Evolutionary conservation across 2,329 filamentous ascomycete genomes (phyloP).

Genomic region (Teratosphaeria viscida): DNA sequence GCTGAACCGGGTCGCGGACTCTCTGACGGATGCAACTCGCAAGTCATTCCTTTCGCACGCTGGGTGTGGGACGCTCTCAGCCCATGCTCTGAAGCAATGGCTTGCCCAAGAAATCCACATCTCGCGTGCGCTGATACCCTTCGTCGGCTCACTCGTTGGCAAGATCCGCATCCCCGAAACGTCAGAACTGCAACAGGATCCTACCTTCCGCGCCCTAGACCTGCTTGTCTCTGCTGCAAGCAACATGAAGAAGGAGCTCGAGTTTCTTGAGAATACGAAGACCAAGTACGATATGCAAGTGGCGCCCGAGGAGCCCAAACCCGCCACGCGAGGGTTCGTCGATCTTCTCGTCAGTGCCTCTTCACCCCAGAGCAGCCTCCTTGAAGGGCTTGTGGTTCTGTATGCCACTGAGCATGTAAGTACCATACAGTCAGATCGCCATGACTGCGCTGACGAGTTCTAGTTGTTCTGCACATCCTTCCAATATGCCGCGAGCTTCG

Average conservation of each 20-base stretch:
- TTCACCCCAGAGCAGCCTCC: constrained; percentile 40
- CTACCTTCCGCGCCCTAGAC: constrained; percentile 49
- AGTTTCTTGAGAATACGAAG: constrained; percentile 57
- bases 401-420: constrained; percentile 62
- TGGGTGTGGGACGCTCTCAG: constrained; percentile 50
- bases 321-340: constrained; percentile 45
- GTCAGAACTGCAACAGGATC: constrained; percentile 32
- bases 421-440: not conserved
- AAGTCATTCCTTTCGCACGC: constrained; percentile 56
- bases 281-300: constrained; percentile 49
- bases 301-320: constrained; percentile 31
- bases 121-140: constrained; percentile 58
- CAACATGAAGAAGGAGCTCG: constrained; percentile 57
- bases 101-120: constrained; percentile 63
- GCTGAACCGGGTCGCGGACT: constrained; percentile 36
- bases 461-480: constrained; percentile 34
- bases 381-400: constrained; percentile 62
- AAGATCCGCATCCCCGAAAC: constrained; percentile 48
- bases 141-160: constrained; percentile 53
- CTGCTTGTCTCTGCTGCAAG: constrained; percentile 54
- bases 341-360: constrained; percentile 50
- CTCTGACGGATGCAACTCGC: constrained; percentile 50
- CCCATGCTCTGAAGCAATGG: constrained; percentile 51
- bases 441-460: constrained; percentile 21
- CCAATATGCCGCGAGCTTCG: constrained; percentile 38